phyloP scores from a whole-genome alignment of 352 stramenopile species.

The Pythium sp. region DNA sequence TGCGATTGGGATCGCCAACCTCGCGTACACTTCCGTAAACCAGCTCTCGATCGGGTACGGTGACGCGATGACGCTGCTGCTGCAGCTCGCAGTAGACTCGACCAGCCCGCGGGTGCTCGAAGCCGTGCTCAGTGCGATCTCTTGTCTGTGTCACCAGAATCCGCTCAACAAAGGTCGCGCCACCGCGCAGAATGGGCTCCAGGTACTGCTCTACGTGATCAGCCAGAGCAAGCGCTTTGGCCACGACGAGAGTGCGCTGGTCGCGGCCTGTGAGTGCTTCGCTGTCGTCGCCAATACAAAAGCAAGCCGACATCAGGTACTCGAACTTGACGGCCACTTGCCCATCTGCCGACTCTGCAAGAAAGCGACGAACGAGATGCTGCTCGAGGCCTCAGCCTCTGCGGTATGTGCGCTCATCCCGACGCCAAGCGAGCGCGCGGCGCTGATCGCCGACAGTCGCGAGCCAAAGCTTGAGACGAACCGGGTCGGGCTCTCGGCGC shows the following conservation, averaged over 20 bases:
- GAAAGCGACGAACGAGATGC: slow-evolving; percentile 20
- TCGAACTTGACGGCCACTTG: slow-evolving; percentile 61
- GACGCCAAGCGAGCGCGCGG: slow-evolving; percentile 30
- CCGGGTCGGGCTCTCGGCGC: slow-evolving; percentile 33
- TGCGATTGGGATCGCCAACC: slow-evolving; percentile 57
- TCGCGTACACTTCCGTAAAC: slow-evolving; percentile 66
- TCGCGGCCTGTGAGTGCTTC: slow-evolving; percentile 51
- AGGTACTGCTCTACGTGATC: slow-evolving; percentile 66
- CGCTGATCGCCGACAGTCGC: slow-evolving; percentile 43
- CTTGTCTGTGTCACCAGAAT: slow-evolving; percentile 58
- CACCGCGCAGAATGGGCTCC: slow-evolving; percentile 59
- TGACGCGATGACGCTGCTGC: slow-evolving; percentile 51
- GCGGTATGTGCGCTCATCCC: slow-evolving; percentile 54
- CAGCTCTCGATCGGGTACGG: slow-evolving; percentile 77
- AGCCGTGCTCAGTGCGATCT: slow-evolving; percentile 40
- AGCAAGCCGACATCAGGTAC: slow-evolving; percentile 40
- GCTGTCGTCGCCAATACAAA: slow-evolving; percentile 44
- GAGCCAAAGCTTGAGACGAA: slow-evolving; percentile 62
- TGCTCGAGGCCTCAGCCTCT: slow-evolving; percentile 46
- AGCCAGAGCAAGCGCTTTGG: slow-evolving; percentile 32
- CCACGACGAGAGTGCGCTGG: slow-evolving; percentile 32
- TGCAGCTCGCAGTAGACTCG: slow-evolving; percentile 64
- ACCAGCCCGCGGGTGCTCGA: slow-evolving; percentile 41
- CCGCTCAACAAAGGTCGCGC: slow-evolving; percentile 67
- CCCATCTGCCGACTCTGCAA: slow-evolving; percentile 51